A percentile compares a stretch with the other conserved stretches of the same genome.
Conservation (phyloP, 2,329 filamentous ascomycete genomes). For the Sarocladium kiliense region DNA sequence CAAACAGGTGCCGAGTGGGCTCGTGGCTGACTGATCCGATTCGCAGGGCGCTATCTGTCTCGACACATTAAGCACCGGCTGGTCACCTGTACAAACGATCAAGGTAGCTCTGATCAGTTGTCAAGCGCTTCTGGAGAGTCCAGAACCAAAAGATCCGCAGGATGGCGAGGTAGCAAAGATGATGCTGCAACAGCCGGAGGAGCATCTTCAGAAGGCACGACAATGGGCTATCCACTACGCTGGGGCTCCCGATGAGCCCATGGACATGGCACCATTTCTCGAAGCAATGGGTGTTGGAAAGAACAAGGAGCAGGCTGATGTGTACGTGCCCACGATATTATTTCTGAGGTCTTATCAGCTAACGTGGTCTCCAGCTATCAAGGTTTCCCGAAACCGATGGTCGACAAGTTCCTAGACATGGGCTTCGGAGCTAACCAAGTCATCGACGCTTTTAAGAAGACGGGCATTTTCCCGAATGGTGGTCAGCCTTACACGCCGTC, state of each 20-base stretch:
- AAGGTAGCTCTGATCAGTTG: slow-evolving; percentile 92
- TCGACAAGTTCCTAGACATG: slow-evolving; percentile 84
- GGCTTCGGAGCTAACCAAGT: slow-evolving; percentile 86
- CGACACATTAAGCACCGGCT: slow-evolving; percentile 82
- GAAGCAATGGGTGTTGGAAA: slow-evolving; percentile 14
- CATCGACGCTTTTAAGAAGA: slow-evolving; percentile 74
- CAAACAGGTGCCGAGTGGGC: neutral
- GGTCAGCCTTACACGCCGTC: slow-evolving; percentile 33
- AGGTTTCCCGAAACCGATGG: slow-evolving; percentile 79
- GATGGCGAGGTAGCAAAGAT: slow-evolving; percentile 92
- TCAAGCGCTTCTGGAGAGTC: slow-evolving; percentile 86
- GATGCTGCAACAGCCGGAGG: slow-evolving; percentile 72
- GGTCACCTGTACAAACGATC: slow-evolving; percentile 95
- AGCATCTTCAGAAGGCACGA: slow-evolving; percentile 75
- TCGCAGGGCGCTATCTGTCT: slow-evolving; percentile 89
- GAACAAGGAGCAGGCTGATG: slow-evolving; percentile 21
- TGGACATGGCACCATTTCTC: slow-evolving; percentile 22
- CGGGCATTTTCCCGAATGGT: slow-evolving; percentile 73
- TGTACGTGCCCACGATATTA: neutral
- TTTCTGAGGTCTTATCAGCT: no score
- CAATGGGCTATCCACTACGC: slow-evolving; percentile 88
- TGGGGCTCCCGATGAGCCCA: slow-evolving; percentile 55
- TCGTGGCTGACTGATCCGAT: neutral
- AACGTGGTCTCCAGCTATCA: slow-evolving; percentile 56
- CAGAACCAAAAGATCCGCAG: slow-evolving; percentile 94